Base-by-base conservation (phyloP, 2,329 filamentous ascomycete species). In the Hymenoscyphus occultus region DNA sequence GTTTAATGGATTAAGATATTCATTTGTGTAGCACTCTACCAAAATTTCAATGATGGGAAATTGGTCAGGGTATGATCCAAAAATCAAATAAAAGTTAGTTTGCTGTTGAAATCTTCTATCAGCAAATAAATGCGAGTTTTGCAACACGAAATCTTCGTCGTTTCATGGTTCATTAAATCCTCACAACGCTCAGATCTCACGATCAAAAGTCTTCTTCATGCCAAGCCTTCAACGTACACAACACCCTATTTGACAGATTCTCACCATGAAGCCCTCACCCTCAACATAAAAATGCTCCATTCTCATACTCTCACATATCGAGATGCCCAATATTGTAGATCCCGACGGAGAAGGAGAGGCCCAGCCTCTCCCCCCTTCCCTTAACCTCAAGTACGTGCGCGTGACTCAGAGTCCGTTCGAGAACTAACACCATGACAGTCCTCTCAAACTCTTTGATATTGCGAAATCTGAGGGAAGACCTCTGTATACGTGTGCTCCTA, bases 401-500 rank as follows among this genome's bases (percentile, higher is more conserved):
- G 48, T 39, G n/a, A 67, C 3, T 39, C 14, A 62, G 32, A 19
- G 5, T 28, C 7, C 13, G 7, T 51, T 10, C 10, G 19, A 51
- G 45, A 51, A 7, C 45, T 51, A 19, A 51, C 19, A n/a, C 22
- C 6, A n/a, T 7, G n/a, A 3, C 10, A 86, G 85, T 72, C 85
- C 85, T 10, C 79, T 87, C 68, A 84, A 83, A 70, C 79, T 89
- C 60, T 88, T 89, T 70, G 82, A 86, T 69, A 73, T 80, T 54
- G 81, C 83, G 5, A 82, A 80, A 71, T 76, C 77, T 58, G 78
- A 86, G 68, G 78, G 81, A 40, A 80, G 82, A 65, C 83, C 86
- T 57, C 69, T 89, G 6, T 84, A 84, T 70, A 81, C 86, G 22
- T 85, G 82, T 57, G 87, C 87, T 14, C 87, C 87, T n/a, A 90